Evolutionary conservation across 2,329 filamentous ascomycete genomes (phyloP).

Genomic region (Triangularia verruculosa): DNA sequence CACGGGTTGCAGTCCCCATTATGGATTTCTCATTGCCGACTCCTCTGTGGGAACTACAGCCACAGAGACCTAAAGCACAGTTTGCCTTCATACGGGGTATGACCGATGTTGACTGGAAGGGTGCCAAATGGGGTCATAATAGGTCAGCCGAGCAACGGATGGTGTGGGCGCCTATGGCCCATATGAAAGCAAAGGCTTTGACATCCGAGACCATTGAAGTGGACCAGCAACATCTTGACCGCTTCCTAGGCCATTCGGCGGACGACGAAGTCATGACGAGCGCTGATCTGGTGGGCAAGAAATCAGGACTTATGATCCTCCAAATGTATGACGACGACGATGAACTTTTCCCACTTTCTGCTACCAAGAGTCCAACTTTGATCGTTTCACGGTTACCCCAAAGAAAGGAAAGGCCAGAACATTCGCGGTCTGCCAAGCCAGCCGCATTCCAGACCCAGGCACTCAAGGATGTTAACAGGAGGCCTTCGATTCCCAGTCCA

Average conservation of each 20-base stretch:
- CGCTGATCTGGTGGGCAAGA: conserved; percentile 26
- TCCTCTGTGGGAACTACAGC: conserved; percentile 27
- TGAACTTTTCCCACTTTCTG: conserved; percentile 14
- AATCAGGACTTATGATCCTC: conserved; percentile 22
- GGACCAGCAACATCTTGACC: conserved; percentile 12
- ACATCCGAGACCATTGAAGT: conserved; percentile 25
- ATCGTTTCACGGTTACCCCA: too few species aligned
- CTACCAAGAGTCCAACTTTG: too few species aligned
- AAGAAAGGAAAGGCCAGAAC: too few species aligned
- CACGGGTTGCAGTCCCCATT: conserved; percentile 30
- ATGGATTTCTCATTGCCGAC: conserved; percentile 30
- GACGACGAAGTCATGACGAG: conserved; percentile 23
- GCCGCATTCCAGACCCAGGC: conserved; percentile 7
- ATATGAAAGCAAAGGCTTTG: conserved; percentile 20
- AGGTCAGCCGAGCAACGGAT: conserved; percentile 25
- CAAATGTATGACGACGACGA: conserved; percentile 24
- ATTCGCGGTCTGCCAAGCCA: neutral
- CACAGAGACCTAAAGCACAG: conserved; percentile 19
- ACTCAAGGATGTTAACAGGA: neutral
- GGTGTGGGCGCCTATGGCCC: conserved; percentile 29
- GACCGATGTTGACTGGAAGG: conserved; percentile 20
- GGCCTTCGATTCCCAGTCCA: neutral
- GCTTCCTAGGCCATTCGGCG: conserved; percentile 14
- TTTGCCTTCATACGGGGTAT: conserved; percentile 26
- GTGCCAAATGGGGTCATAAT: conserved; percentile 28